These are phyloP conservation scores for Curvularia sp. DNA, from an alignment of 2,329 filamentous ascomycete genomes.

Conservation along the genomic window DNA sequence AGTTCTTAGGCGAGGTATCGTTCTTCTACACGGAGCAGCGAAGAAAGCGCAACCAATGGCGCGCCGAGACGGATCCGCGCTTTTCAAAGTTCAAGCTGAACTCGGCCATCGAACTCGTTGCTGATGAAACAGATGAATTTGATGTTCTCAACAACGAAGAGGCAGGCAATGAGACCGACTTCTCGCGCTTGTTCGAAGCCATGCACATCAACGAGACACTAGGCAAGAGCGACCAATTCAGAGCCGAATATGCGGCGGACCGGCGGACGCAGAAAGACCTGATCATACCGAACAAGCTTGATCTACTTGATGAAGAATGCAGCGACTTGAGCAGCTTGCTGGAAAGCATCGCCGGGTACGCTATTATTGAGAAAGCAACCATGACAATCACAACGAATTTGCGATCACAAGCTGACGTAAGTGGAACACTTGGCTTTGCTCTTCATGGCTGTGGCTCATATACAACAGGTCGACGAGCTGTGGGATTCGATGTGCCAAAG, in stretches of 20 bases:
- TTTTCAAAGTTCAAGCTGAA: slow-evolving; percentile 88
- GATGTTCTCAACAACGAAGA: slow-evolving; percentile 90
- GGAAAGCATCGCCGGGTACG: slow-evolving; percentile 94
- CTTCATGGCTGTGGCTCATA: not conserved
- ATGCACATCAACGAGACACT: slow-evolving; percentile 96
- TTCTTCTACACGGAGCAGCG: slow-evolving; percentile 95
- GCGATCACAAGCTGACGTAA: slow-evolving; percentile 78
- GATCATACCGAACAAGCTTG: slow-evolving; percentile 77
- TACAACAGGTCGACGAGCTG: slow-evolving; percentile 81
- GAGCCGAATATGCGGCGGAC: slow-evolving; percentile 89
- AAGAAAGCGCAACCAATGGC: slow-evolving; percentile 80
- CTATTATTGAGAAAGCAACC: slow-evolving; percentile 93
- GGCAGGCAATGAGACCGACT: slow-evolving; percentile 85
- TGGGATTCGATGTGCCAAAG: slow-evolving; percentile 98
- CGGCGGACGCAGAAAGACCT: slow-evolving; percentile 91
- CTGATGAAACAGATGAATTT: slow-evolving; percentile 94
- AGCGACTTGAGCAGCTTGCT: slow-evolving; percentile 86
- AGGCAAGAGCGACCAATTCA: slow-evolving; percentile 89
- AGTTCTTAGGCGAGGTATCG: slow-evolving; percentile 93
- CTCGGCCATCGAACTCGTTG: slow-evolving; percentile 92
- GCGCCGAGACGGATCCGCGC: slow-evolving; percentile 76
- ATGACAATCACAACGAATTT: slow-evolving; percentile 86
- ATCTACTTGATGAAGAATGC: slow-evolving; percentile 81
- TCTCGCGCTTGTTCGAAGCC: slow-evolving; percentile 91
- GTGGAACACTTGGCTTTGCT: slow-evolving; percentile 28